These are phyloP conservation scores for Penicillium antarcticum DNA, from an alignment of 495 filamentous ascomycete genomes.

Conservation along the genomic window DNA sequence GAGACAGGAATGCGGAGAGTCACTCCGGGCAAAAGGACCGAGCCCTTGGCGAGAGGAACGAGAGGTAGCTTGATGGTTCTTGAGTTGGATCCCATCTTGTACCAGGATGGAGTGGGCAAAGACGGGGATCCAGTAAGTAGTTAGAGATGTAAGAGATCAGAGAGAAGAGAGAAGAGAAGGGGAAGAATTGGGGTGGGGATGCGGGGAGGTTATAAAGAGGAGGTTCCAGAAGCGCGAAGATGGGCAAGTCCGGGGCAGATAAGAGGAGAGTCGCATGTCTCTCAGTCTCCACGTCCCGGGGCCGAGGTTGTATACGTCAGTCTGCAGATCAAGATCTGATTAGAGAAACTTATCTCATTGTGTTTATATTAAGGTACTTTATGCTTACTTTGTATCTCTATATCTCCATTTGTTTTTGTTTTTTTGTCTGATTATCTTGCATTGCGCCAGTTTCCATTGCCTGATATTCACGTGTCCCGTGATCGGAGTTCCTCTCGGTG, in stretches of 20 bases:
- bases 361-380: neutral
- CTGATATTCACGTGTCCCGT: constrained; percentile 14
- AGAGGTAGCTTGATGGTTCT: constrained; percentile 61
- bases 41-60: constrained; percentile 69
- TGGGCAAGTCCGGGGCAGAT: constrained; percentile 34
- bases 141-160: neutral
- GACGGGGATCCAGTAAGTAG: constrained; percentile 4
- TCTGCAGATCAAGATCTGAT: constrained; percentile 8
- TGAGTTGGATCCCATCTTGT: constrained; percentile 41
- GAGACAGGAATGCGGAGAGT: constrained; percentile 72
- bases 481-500: constrained; percentile 14
- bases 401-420: neutral
- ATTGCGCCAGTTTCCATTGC: neutral
- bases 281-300: constrained; percentile 30
- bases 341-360: neutral
- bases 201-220: constrained; percentile 13
- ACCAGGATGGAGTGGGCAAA: constrained; percentile 8
- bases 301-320: constrained; percentile 37
- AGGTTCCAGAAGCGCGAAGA: constrained; percentile 35
- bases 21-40: constrained; percentile 77
- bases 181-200: neutral
- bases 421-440: neutral
- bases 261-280: constrained; percentile 29
- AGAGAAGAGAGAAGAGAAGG: neutral
- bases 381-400: neutral